Conservation (phyloP, 2,329 filamentous ascomycete genomes). For the Stachybotrys chlorohalonatus region DNA sequence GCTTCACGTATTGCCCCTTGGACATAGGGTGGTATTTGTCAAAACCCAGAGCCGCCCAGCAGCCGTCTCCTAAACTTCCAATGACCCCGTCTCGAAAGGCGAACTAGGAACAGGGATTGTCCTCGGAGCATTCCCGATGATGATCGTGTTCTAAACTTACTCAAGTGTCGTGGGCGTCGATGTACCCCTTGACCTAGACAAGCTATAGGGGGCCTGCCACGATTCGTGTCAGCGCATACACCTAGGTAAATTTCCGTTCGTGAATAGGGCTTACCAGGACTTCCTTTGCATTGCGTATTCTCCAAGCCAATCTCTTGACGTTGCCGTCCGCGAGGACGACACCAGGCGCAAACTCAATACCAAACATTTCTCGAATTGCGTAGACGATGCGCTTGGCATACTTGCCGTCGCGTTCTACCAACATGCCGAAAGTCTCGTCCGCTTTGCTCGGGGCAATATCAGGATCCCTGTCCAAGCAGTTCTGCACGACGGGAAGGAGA, state of each 20-base stretch:
- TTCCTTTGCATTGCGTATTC: slow-evolving; percentile 91
- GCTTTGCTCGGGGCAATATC: slow-evolving; percentile 76
- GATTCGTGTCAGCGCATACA: background rate
- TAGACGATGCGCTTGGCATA: slow-evolving; percentile 88
- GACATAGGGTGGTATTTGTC: no score
- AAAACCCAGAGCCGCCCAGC: no score
- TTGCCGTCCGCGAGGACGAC: slow-evolving; percentile 90
- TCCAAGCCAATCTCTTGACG: slow-evolving; percentile 84
- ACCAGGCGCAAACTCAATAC: slow-evolving; percentile 86
- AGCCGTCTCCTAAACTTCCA: no score
- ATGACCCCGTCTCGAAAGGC: no score
- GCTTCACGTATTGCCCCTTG: no score
- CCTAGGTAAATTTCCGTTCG: background rate
- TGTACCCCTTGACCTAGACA: slow-evolving; percentile 55
- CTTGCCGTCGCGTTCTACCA: slow-evolving; percentile 81
- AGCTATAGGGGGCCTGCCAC: slow-evolving; percentile 58
- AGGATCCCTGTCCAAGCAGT: slow-evolving; percentile 86
- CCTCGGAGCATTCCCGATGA: no score
- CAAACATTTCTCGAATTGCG: slow-evolving; percentile 93
- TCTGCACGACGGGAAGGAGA: slow-evolving; percentile 74
- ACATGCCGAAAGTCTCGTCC: slow-evolving; percentile 74
- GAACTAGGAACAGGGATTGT: no score
- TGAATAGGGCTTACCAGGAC: slow-evolving; percentile 60
- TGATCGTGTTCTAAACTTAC: background rate
- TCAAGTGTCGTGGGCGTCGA: slow-evolving; percentile 39